A percentile compares a stretch with the other conserved stretches of the same genome.
These are phyloP conservation scores for Grosmannia penicillata DNA, from an alignment of 2,329 filamentous ascomycete genomes.

Conservation along the genomic window DNA sequence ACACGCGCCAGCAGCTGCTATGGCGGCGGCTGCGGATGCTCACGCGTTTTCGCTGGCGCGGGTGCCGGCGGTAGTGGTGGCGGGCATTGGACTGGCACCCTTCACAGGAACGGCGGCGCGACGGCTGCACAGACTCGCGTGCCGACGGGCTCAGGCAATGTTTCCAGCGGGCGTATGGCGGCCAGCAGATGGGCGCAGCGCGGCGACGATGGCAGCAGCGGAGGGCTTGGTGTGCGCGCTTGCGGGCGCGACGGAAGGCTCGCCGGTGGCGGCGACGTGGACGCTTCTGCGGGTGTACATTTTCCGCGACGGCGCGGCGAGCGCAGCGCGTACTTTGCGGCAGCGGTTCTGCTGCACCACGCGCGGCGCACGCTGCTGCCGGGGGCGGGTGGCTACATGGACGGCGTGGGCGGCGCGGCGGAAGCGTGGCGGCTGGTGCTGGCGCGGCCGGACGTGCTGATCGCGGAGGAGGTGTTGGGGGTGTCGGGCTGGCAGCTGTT, in stretches of 20 bases:
- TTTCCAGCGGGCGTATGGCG: no score
- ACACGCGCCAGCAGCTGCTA: no score
- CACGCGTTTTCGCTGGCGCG: no score
- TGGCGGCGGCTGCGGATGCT: no score
- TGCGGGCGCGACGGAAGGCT: neutral
- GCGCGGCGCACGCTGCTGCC: slow-evolving; percentile 19
- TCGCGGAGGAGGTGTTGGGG: slow-evolving; percentile 14
- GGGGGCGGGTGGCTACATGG: slow-evolving; percentile 16
- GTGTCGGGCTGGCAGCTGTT: slow-evolving; percentile 8
- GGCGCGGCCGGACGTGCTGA: slow-evolving; percentile 20
- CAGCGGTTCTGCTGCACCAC: slow-evolving; percentile 24
- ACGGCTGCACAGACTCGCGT: no score
- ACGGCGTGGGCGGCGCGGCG: slow-evolving; percentile 17
- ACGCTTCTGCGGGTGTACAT: slow-evolving; percentile 8
- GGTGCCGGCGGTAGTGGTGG: slow-evolving; percentile 1
- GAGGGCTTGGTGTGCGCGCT: neutral
- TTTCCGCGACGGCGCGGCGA: slow-evolving; percentile 14
- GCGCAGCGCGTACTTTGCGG: slow-evolving; percentile 15
- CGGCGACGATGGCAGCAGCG: neutral
- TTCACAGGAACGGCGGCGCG: neutral
- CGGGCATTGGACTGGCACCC: neutral
- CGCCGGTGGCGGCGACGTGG: slow-evolving; percentile 4
- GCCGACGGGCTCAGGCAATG: no score
- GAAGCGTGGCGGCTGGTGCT: slow-evolving; percentile 21
- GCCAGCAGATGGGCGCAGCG: no score